A percentile compares a stretch with the other conserved stretches of the same genome.
These are phyloP conservation scores for Quercus berberidifolia DNA, from an alignment of 306 rosid genomes.

Conservation along the genomic window DNA sequence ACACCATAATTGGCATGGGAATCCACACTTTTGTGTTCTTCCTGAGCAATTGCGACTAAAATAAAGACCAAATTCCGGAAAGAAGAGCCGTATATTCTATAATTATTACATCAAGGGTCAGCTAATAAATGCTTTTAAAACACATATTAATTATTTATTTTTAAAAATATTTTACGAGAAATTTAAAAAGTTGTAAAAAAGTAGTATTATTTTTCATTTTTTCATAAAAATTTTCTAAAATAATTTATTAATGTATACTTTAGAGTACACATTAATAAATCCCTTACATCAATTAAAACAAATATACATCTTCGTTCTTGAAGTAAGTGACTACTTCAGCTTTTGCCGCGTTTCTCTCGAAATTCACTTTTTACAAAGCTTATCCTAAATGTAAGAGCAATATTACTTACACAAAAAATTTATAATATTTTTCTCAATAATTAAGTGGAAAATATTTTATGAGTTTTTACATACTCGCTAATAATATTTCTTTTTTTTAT, in stretches of 20 bases:
- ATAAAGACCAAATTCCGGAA: background rate
- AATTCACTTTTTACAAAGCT: background rate
- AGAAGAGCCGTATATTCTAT: background rate
- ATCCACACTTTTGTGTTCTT: constrained; percentile 2
- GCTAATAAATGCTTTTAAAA: accelerated
- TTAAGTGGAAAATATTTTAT: too few species aligned
- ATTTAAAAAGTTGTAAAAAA: too few species aligned
- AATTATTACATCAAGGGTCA: too few species aligned
- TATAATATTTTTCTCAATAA: too few species aligned
- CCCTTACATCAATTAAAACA: background rate
- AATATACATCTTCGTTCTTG: background rate
- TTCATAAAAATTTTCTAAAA: accelerated
- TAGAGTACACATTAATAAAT: too few species aligned
- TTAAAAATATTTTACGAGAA: too few species aligned
- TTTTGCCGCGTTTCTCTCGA: background rate
- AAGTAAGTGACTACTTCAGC: background rate
- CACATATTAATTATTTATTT: too few species aligned
- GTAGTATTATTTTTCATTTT: accelerated
- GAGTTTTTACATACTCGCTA: too few species aligned
- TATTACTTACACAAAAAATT: too few species aligned
- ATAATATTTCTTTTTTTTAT: too few species aligned
- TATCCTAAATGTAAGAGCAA: too few species aligned
- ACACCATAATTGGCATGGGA: constrained; percentile 11
- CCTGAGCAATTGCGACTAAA: background rate
- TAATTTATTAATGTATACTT: accelerated